Conservation (phyloP, 495 filamentous ascomycete genomes). For the Xylaria cubensis region DNA sequence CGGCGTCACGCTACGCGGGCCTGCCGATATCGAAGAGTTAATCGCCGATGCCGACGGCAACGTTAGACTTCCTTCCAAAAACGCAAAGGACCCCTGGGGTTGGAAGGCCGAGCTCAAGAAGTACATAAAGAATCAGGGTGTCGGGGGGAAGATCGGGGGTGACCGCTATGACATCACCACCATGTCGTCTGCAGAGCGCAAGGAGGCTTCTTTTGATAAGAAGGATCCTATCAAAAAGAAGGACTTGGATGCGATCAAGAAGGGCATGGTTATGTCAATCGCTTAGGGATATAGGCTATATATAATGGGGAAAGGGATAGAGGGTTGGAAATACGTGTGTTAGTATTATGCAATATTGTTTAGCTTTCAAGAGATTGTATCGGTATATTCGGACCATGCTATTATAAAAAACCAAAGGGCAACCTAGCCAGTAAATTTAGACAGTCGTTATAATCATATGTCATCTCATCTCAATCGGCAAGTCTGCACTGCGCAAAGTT, state of each 20-base stretch:
- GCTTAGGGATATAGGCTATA: conserved; percentile 2
- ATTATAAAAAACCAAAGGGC: neutral
- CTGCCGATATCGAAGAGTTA: conserved; percentile 37
- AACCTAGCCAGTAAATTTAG: neutral
- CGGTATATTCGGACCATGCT: neutral
- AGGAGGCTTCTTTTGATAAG: conserved; percentile 31
- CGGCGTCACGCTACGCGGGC: conserved; percentile 37
- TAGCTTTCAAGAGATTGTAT: neutral
- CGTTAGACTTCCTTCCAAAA: conserved; percentile 35
- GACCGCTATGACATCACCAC: conserved; percentile 46
- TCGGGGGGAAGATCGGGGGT: conserved; percentile 43
- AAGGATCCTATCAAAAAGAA: conserved; percentile 42
- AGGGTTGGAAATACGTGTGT: neutral
- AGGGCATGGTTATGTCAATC: conserved; percentile 38
- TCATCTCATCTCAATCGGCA: neutral
- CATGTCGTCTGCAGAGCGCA: conserved; percentile 40
- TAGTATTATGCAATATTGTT: neutral
- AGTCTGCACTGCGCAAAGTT: neutral
- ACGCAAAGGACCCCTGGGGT: conserved; percentile 36
- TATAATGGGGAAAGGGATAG: neutral
- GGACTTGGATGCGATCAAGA: conserved; percentile 40
- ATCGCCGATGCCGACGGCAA: conserved; percentile 26
- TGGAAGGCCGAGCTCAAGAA: conserved; percentile 30
- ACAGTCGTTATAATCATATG: neutral
- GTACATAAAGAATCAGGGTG: conserved; percentile 22